These are phyloP conservation scores for Candida tallmaniae DNA, from an alignment of 805 yeast genomes.

Conservation along the genomic window DNA sequence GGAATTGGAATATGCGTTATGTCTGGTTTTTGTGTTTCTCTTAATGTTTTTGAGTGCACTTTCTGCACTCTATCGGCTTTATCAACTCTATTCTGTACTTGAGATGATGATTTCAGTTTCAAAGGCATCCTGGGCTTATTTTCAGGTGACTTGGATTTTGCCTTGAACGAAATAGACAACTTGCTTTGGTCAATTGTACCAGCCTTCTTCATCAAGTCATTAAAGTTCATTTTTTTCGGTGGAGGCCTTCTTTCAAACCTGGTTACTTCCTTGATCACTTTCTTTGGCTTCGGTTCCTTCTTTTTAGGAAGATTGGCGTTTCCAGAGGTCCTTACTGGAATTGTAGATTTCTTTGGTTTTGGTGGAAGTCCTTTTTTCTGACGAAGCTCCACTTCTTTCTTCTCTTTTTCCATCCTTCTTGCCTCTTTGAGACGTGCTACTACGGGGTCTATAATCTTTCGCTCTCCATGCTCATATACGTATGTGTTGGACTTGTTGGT, in stretches of 20 bases:
- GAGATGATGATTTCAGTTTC: background rate
- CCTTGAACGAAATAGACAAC: constrained; percentile 33
- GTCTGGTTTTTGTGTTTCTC: too few species aligned
- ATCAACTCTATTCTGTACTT: background rate
- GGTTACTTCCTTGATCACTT: background rate
- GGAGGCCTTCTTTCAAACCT: constrained; percentile 3
- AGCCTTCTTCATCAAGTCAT: constrained; percentile 68
- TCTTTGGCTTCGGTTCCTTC: background rate
- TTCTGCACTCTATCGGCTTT: background rate
- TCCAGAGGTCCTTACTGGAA: constrained; percentile 7
- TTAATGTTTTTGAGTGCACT: background rate
- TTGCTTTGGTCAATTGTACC: constrained; percentile 48
- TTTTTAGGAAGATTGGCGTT: background rate
- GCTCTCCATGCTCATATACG: constrained; percentile 14
- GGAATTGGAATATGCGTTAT: constrained; percentile 25
- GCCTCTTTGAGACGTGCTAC: constrained; percentile 66
- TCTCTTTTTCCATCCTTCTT: constrained; percentile 51
- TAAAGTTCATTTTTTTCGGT: constrained; percentile 43
- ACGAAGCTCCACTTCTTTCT: constrained; percentile 29
- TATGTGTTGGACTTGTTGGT: constrained; percentile 7
- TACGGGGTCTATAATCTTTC: constrained; percentile 55
- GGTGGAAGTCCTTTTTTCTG: constrained; percentile 31
- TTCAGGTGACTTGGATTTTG: constrained; percentile 30
- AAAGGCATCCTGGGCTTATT: background rate
- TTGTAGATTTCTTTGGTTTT: constrained; percentile 9